phyloP scores from a whole-genome alignment of 768 basidiomycete genomes.

The Candolleomyces aberdarensis region DNA sequence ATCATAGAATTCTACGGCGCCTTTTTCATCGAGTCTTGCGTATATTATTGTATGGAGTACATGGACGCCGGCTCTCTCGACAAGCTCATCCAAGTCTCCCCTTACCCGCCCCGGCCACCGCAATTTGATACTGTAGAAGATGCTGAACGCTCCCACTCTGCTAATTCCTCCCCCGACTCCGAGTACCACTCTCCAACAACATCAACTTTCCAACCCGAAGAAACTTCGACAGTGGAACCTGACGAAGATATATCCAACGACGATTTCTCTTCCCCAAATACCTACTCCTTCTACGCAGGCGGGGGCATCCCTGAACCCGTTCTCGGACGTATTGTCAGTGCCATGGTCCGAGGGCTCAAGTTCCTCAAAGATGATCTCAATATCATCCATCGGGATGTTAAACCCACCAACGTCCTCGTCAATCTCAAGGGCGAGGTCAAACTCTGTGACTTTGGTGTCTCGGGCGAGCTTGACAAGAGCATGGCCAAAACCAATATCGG shows the following conservation, averaged over 20 bases:
- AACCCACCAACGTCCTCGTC: constrained; percentile 91
- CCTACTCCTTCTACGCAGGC: constrained; percentile 22
- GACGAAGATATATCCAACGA: neutral
- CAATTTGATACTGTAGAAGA: neutral
- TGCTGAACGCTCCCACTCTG: neutral
- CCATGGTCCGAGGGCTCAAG: constrained; percentile 85
- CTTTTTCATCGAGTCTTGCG: constrained; percentile 99
- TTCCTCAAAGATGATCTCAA: constrained; percentile 95
- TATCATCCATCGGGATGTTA: constrained; percentile 78
- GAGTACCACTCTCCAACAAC: constrained; percentile 6
- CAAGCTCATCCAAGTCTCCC: constrained; percentile 43
- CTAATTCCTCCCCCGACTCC: constrained; percentile 6
- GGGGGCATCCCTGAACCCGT: constrained; percentile 75
- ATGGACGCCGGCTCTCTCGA: constrained; percentile 99
- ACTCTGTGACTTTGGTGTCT: constrained; percentile 98
- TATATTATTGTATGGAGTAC: constrained; percentile 99
- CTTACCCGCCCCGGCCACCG: neutral
- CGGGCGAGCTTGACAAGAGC: constrained; percentile 93
- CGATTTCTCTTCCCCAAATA: neutral
- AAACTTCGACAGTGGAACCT: neutral
- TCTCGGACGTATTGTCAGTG: constrained; percentile 73
- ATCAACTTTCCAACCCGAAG: neutral
- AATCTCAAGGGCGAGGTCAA: constrained; percentile 89
- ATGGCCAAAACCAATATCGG: constrained; percentile 98
- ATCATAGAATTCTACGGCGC: constrained; percentile 99